Evolutionary conservation across 441 rosid species (phyloP).

Genomic region (Pelargonium citronellum): DNA sequence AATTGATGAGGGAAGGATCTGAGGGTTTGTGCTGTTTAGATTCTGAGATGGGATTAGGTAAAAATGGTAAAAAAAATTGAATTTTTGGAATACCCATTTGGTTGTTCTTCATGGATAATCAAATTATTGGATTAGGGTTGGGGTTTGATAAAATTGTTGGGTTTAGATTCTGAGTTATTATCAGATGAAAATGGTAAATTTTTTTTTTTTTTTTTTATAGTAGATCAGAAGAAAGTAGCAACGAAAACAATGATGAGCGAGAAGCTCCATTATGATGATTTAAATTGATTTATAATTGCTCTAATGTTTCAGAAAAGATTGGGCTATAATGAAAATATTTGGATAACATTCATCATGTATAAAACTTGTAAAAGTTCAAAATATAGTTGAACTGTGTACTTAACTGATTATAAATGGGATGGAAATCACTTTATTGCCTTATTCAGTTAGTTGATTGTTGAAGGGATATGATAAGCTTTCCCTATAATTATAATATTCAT

Average conservation of each 20-base stretch:
- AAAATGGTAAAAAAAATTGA: too few relatives aligned
- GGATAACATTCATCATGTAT: neutral
- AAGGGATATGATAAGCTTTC: neutral
- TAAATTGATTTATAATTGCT: neutral
- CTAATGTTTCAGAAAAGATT: neutral
- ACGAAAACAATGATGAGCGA: neutral
- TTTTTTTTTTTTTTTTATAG: too few relatives aligned
- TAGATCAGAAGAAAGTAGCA: neutral
- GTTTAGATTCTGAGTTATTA: too few relatives aligned
- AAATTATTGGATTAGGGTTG: too few relatives aligned
- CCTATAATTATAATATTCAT: constrained; percentile 5
- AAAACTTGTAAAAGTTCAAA: neutral
- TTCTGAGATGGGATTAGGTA: neutral
- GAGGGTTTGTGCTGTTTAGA: constrained; percentile 1
- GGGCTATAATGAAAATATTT: neutral
- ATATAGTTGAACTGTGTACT: neutral
- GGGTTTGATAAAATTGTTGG: too few relatives aligned
- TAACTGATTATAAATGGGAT: neutral
- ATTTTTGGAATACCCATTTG: too few relatives aligned
- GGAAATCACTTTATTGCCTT: neutral
- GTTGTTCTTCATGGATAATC: too few relatives aligned
- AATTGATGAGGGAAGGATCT: constrained; percentile 1
- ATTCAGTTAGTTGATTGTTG: neutral
- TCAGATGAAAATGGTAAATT: too few relatives aligned
- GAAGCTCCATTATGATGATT: neutral